Evolutionary conservation across 139 green algal species (phyloP).

Genomic region (Spirogloea muscicola): DNA sequence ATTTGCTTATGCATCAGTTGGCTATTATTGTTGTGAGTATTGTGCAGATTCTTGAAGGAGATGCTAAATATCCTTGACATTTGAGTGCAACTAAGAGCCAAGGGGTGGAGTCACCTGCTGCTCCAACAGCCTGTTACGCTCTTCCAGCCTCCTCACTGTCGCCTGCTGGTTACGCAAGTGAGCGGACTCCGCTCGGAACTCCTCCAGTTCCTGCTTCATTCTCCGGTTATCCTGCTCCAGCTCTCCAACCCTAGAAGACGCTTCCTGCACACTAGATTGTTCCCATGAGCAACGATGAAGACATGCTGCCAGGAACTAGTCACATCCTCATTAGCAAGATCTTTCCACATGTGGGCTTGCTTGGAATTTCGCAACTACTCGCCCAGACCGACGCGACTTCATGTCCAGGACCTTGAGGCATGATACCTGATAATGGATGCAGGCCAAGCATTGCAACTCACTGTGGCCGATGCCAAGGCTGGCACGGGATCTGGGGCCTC

Average conservation of each 20-base stretch:
- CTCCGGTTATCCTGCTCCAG: slow-evolving; percentile 40
- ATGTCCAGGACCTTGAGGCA: too few species aligned
- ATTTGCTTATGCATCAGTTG: too few species aligned
- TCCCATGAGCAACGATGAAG: not conserved
- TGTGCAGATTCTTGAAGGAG: too few species aligned
- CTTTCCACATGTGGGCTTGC: too few species aligned
- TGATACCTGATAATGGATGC: too few species aligned
- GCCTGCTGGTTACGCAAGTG: slow-evolving; percentile 48
- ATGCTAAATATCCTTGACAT: too few species aligned
- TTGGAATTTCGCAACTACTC: too few species aligned
- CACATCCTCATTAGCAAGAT: too few species aligned
- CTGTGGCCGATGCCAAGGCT: slow-evolving; percentile 53
- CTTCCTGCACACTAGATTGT: slow-evolving; percentile 24
- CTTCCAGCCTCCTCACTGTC: slow-evolving; percentile 53
- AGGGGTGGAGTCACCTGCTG: slow-evolving; percentile 57
- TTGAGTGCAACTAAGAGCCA: too few species aligned
- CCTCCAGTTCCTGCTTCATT: slow-evolving; percentile 40
- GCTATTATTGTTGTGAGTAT: too few species aligned
- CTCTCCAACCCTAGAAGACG: slow-evolving; percentile 11
- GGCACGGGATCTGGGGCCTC: slow-evolving; percentile 87
- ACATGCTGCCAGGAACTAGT: too few species aligned
- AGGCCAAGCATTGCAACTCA: slow-evolving; percentile 12
- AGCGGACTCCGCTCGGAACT: slow-evolving; percentile 39
- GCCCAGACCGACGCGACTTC: too few species aligned
- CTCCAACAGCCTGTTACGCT: slow-evolving; percentile 68